Conservation (phyloP, 2,329 filamentous ascomycete species). For the Aureobasidium sp. region DNA sequence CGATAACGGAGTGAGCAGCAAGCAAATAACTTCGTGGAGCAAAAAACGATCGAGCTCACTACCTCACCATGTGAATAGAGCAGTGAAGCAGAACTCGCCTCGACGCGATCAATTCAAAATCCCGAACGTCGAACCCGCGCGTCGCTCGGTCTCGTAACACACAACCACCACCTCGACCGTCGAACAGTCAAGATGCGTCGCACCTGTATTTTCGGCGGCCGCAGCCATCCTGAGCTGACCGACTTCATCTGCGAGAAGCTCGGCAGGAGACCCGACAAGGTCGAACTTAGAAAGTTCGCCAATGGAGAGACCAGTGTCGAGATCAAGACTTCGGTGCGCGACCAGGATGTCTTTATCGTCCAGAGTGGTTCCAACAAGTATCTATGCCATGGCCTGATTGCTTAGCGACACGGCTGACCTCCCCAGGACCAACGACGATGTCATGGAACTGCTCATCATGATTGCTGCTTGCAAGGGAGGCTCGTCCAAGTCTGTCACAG, state of each 20-base stretch:
- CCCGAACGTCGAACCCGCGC: background rate
- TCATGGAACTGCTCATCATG: conserved; percentile 99
- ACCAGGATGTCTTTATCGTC: conserved; percentile 98
- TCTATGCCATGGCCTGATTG: conserved; percentile 22
- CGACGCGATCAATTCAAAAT: background rate
- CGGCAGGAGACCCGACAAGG: conserved; percentile 53
- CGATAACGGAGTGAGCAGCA: background rate
- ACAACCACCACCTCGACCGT: background rate
- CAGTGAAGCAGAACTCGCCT: conserved; percentile 4
- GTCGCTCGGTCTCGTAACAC: background rate
- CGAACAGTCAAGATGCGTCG: conserved; percentile 50
- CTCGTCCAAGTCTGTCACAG: conserved; percentile 95
- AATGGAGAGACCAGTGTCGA: conserved; percentile 65
- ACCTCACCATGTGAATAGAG: conserved; percentile 13
- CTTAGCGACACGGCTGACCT: conserved; percentile 23
- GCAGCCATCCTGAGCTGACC: conserved; percentile 57
- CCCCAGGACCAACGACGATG: conserved; percentile 81
- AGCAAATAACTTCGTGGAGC: conserved; percentile 1
- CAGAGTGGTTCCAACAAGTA: conserved; percentile 85
- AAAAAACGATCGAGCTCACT: background rate
- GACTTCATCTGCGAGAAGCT: conserved; percentile 61
- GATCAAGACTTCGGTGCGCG: conserved; percentile 68
- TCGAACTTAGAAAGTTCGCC: conserved; percentile 58
- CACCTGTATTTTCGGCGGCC: conserved; percentile 61
- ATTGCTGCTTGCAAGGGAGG: conserved; percentile 97